phyloP scores from a whole-genome alignment of 2,329 filamentous ascomycete species.

The Clathrospora elynae region DNA sequence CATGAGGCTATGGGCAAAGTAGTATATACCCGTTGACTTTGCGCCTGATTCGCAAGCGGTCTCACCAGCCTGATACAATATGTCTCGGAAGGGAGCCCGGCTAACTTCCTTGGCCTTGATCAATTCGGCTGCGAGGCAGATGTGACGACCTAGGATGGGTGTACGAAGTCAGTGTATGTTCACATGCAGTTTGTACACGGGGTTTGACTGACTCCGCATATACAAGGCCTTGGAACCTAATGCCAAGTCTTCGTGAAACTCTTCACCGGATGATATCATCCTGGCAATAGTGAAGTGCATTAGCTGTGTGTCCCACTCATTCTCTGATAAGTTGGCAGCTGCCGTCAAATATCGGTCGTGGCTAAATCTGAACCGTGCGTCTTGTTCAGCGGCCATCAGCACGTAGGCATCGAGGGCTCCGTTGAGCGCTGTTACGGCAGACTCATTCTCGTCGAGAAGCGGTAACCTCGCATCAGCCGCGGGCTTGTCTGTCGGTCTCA shows the following conservation, averaged over 20 bases:
- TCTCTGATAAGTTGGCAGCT: constrained; percentile 64
- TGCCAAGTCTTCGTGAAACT: constrained; percentile 61
- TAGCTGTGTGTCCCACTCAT: constrained; percentile 55
- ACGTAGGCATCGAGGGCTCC: constrained; percentile 79
- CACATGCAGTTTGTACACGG: too few relatives aligned
- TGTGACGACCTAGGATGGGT: too few relatives aligned
- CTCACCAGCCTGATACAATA: constrained; percentile 79
- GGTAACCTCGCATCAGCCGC: constrained; percentile 54
- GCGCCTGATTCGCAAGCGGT: constrained; percentile 82
- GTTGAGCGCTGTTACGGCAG: constrained; percentile 79
- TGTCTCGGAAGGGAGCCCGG: constrained; percentile 70
- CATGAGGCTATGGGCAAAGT: constrained; percentile 75
- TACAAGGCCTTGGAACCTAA: constrained; percentile 61
- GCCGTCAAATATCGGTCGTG: constrained; percentile 87
- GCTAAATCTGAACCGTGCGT: constrained; percentile 83
- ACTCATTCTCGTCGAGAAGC: constrained; percentile 63
- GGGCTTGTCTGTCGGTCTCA: constrained; percentile 68
- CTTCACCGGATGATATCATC: constrained; percentile 74
- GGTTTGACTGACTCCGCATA: constrained; percentile 73
- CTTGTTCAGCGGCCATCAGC: constrained; percentile 78
- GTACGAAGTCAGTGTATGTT: too few relatives aligned
- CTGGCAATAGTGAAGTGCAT: constrained; percentile 94
- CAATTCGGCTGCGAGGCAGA: constrained; percentile 75
- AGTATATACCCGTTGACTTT: constrained; percentile 78
- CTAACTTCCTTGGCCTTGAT: constrained; percentile 69